Conservation (phyloP, 2,329 filamentous ascomycete genomes). For the Fusarium pseudocircinatum region DNA sequence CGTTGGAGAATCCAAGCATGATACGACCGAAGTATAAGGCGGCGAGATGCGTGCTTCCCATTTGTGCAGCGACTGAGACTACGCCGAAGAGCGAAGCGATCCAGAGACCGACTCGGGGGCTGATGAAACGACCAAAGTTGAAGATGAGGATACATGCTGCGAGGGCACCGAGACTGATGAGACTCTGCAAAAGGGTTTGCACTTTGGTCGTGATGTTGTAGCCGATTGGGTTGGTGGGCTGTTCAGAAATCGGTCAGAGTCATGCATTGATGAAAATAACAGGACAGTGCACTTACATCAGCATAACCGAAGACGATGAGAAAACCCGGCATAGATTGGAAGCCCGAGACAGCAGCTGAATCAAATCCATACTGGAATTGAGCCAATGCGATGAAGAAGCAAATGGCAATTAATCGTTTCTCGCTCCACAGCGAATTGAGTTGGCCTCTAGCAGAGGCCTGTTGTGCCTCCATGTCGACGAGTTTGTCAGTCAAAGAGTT, state of each 20-base stretch:
- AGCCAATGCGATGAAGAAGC: background rate
- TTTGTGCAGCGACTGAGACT: background rate
- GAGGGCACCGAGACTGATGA: background rate
- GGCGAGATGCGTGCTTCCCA: background rate
- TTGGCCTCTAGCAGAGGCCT: background rate
- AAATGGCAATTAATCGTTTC: background rate
- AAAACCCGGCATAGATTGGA: background rate
- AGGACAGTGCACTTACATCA: too few relatives aligned
- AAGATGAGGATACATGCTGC: background rate
- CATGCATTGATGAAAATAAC: too few relatives aligned
- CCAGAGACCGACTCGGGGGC: background rate
- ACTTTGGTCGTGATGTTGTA: conserved; percentile 1
- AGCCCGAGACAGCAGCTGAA: background rate
- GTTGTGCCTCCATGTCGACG: background rate
- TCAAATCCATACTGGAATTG: background rate
- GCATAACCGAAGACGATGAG: background rate
- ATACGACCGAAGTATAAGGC: background rate
- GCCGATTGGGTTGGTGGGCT: background rate
- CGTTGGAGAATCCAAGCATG: background rate
- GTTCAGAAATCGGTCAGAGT: background rate
- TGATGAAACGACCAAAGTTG: background rate
- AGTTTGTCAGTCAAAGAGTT: too few relatives aligned
- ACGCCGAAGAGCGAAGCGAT: background rate
- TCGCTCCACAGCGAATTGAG: background rate
- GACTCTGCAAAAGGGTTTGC: background rate